These are phyloP conservation scores for Rhododendron vialii DNA, from an alignment of 148 eudicot genomes.

Conservation along the genomic window DNA sequence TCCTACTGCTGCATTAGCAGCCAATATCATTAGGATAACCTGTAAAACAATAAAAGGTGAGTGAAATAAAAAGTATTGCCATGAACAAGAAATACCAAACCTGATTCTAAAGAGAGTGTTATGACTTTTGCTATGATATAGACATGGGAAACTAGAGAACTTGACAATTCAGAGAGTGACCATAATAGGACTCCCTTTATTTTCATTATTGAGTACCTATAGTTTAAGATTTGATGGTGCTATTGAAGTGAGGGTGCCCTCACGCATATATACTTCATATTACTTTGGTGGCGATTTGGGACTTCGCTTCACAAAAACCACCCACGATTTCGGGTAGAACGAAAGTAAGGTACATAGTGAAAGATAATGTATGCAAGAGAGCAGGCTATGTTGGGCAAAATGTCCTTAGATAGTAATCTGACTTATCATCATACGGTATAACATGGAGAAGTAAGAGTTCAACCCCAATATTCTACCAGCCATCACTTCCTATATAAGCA, in stretches of 20 bases:
- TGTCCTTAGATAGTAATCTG: neutral
- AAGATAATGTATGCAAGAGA: neutral
- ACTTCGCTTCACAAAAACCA: neutral
- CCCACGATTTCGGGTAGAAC: neutral
- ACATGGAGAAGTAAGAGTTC: neutral
- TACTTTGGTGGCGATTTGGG: no score
- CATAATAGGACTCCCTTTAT: neutral
- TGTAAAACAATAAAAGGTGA: constrained; percentile 21
- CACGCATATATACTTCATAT: neutral
- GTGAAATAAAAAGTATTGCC: neutral
- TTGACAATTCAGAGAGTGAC: neutral
- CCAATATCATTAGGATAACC: constrained; percentile 97
- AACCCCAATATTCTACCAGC: neutral
- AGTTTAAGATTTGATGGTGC: neutral
- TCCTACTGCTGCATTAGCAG: constrained; percentile 99
- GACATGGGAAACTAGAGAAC: neutral
- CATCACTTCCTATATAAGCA: neutral
- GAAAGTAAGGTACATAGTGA: neutral
- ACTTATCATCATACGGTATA: neutral
- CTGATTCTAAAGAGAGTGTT: neutral
- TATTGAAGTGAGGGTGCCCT: neutral
- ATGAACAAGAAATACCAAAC: neutral
- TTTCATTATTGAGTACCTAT: neutral
- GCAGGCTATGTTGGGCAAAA: neutral
- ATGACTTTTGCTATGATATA: neutral